These are phyloP conservation scores for Hortiboletus flavorubellus DNA, from an alignment of 768 basidiomycete species.

Conservation along the genomic window DNA sequence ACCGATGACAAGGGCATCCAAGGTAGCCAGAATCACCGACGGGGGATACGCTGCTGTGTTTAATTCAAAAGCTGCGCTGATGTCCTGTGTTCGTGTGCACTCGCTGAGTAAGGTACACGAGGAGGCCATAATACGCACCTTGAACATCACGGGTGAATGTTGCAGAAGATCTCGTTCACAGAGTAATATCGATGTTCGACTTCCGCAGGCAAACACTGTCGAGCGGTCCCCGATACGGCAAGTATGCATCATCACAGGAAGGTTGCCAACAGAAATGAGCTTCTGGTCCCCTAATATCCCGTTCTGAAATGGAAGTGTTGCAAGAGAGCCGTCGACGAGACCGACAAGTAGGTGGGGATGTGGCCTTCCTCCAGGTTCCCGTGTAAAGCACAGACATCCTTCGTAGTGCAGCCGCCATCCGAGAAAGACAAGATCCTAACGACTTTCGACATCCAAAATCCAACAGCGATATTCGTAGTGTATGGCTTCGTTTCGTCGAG, in stretches of 20 bases:
- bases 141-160: conserved; percentile 70
- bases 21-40: conserved; percentile 58
- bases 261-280: conserved; percentile 58
- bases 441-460: conserved; percentile 70
- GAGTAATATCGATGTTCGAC: conserved; percentile 64
- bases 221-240: conserved; percentile 52
- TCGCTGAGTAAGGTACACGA: not conserved
- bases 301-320: conserved; percentile 49
- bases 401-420: conserved; percentile 6
- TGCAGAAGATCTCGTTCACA: conserved; percentile 62
- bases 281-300: conserved; percentile 46
- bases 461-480: conserved; percentile 53
- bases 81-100: conserved; percentile 38
- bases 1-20: conserved; percentile 60
- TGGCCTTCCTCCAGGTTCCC: conserved; percentile 33
- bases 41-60: conserved; percentile 46
- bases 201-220: conserved; percentile 69
- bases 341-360: conserved; percentile 67
- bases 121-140: conserved; percentile 36
- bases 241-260: conserved; percentile 60
- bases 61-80: conserved; percentile 49
- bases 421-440: conserved; percentile 53
- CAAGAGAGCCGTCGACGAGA: conserved; percentile 70
- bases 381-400: conserved; percentile 47
- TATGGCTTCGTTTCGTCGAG: conserved; percentile 45